Percentiles rank a stretch among this genome's conserved stretches.
Evolutionary conservation across 805 yeast species (phyloP).

Genomic region (Cyberlindnera maclurae): DNA sequence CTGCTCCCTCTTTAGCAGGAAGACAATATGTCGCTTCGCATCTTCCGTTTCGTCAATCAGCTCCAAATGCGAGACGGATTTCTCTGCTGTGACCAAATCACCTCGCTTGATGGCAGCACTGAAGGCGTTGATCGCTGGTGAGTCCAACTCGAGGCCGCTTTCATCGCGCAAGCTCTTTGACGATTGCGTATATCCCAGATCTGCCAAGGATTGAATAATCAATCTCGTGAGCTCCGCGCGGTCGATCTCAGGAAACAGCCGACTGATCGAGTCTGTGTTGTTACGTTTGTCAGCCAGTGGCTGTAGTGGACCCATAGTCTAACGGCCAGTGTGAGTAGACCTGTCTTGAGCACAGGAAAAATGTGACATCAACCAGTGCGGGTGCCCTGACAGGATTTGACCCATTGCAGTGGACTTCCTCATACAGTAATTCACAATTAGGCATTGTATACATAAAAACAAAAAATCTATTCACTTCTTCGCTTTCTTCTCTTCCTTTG

Average conservation of each 20-base stretch:
- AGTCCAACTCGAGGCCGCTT: constrained; percentile 34
- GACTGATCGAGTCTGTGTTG: background rate
- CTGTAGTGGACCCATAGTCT: background rate
- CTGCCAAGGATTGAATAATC: constrained; percentile 42
- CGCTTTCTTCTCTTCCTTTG: constrained; percentile 26
- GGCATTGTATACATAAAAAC: background rate
- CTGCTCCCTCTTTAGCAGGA: constrained; percentile 32
- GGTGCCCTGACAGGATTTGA: background rate
- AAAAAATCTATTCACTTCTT: background rate
- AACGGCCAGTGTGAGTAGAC: background rate
- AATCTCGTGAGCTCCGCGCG: constrained; percentile 37
- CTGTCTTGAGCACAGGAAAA: background rate
- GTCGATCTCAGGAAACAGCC: constrained; percentile 19
- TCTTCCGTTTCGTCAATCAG: constrained; percentile 13
- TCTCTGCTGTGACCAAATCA: constrained; percentile 32
- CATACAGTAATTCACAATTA: background rate
- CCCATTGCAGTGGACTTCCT: background rate
- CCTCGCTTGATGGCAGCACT: constrained; percentile 34
- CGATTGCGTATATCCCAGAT: constrained; percentile 38
- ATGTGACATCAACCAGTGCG: background rate
- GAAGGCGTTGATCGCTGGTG: constrained; percentile 34
- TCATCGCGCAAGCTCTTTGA: constrained; percentile 35
- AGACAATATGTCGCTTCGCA: constrained; percentile 17
- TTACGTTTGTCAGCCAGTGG: background rate
- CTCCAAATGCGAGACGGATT: constrained; percentile 19